Conservation (phyloP, 495 filamentous ascomycete species). For the Cercophora scortea region DNA sequence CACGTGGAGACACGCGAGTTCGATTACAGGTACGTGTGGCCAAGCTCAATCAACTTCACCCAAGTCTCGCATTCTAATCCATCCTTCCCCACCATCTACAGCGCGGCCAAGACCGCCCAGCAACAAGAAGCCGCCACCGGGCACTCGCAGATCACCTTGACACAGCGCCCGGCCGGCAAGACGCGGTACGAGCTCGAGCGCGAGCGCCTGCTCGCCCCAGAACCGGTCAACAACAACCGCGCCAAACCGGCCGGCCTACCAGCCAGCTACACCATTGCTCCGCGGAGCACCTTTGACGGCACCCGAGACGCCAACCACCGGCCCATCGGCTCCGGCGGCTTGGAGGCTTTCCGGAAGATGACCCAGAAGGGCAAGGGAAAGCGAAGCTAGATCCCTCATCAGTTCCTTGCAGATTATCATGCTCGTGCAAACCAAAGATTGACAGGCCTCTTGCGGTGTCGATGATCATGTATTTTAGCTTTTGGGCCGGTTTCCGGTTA, state of each 20-base stretch:
- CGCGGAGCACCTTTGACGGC: slow-evolving; percentile 49
- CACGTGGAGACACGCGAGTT: slow-evolving; percentile 49
- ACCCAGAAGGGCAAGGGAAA: slow-evolving; percentile 61
- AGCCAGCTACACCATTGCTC: slow-evolving; percentile 75
- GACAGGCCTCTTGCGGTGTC: neutral
- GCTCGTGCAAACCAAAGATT: neutral
- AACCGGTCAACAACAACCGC: slow-evolving; percentile 55
- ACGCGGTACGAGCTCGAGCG: slow-evolving; percentile 53
- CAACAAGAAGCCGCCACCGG: slow-evolving; percentile 29
- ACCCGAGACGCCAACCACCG: slow-evolving; percentile 32
- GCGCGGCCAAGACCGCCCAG: slow-evolving; percentile 42
- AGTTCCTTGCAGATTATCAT: neutral
- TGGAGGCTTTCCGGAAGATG: slow-evolving; percentile 78
- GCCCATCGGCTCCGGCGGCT: slow-evolving; percentile 63
- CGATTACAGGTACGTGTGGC: slow-evolving; percentile 39
- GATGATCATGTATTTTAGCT: neutral
- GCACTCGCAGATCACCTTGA: slow-evolving; percentile 35
- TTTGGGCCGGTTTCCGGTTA: neutral
- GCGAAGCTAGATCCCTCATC: slow-evolving; percentile 5
- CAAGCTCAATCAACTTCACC: neutral
- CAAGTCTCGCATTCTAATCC: neutral
- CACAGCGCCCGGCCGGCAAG: slow-evolving; percentile 36
- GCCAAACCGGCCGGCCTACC: slow-evolving; percentile 63
- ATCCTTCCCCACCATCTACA: slow-evolving; percentile 22
- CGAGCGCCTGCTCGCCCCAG: slow-evolving; percentile 61